phyloP scores from a whole-genome alignment of 768 basidiomycete species.

The Tricholoma terreum region DNA sequence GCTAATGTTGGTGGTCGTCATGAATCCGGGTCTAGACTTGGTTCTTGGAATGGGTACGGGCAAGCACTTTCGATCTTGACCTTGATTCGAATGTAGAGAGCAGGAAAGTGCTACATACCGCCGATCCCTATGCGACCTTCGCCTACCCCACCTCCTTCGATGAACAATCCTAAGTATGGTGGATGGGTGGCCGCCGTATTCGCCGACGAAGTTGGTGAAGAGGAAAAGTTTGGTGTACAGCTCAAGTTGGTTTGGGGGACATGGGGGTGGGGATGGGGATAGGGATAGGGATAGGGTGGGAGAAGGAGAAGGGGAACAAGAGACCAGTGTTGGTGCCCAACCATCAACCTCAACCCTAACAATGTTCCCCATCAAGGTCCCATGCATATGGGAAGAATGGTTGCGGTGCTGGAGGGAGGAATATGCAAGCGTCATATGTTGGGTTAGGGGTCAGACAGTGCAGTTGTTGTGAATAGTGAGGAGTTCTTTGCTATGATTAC shows the following conservation, averaged over 20 bases:
- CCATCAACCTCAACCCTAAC: too few species aligned
- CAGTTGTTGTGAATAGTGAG: neutral
- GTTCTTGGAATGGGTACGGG: neutral
- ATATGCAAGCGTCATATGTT: neutral
- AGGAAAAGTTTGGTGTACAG: constrained; percentile 42
- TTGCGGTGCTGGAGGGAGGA: too few species aligned
- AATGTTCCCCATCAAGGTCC: too few species aligned
- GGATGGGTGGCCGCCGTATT: neutral
- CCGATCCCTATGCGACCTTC: neutral
- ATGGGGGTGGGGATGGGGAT: constrained; percentile 14
- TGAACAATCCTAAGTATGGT: too few species aligned
- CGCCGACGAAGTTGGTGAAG: constrained; percentile 40
- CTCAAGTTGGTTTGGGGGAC: constrained; percentile 26
- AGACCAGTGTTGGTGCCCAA: neutral
- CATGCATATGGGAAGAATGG: too few species aligned
- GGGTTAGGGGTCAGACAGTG: neutral
- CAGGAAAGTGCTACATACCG: constrained; percentile 7
- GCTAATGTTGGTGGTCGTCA: too few species aligned
- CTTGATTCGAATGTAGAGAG: constrained; percentile 1
- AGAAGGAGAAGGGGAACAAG: constrained; percentile 19
- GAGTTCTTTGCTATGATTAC: too few species aligned
- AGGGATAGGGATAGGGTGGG: constrained; percentile 4
- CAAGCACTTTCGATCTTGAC: constrained; percentile 10
- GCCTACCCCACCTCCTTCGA: neutral
- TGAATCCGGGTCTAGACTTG: neutral